Conservation (phyloP, 257 asterid genomes). For the Marsdenia floribunda region DNA sequence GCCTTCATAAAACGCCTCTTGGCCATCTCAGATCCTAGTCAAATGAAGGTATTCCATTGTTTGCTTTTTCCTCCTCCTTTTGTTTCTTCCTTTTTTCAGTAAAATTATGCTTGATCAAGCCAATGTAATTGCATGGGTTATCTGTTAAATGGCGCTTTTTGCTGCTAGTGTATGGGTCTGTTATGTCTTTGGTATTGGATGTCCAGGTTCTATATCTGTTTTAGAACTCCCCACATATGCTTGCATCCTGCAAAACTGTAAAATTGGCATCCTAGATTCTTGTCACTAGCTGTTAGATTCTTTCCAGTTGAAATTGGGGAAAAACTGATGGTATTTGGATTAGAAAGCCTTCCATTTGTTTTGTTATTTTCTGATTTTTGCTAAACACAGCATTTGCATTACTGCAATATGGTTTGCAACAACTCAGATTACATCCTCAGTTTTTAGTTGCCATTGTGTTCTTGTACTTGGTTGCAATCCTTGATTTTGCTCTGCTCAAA, state of each 20-base stretch:
- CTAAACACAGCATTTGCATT: neutral
- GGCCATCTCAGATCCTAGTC: conserved; percentile 85
- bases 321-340: neutral
- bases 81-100: neutral
- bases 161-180: neutral
- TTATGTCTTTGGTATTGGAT: neutral
- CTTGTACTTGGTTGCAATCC: neutral
- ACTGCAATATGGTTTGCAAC: neutral
- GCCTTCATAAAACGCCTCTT: conserved; percentile 88
- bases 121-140: neutral
- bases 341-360: neutral
- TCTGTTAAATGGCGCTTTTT: neutral
- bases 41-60: conserved; percentile 67
- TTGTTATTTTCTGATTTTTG: neutral
- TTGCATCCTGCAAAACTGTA: neutral
- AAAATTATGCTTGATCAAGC: neutral
- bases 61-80: neutral
- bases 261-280: neutral
- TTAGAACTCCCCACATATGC: neutral
- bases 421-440: neutral
- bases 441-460: neutral
- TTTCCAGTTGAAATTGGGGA: neutral
- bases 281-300: neutral
- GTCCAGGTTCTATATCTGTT: neutral
- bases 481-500: too few species aligned